These are phyloP conservation scores for Aspergillus biplanus DNA, from an alignment of 495 filamentous ascomycete genomes.

Conservation along the genomic window DNA sequence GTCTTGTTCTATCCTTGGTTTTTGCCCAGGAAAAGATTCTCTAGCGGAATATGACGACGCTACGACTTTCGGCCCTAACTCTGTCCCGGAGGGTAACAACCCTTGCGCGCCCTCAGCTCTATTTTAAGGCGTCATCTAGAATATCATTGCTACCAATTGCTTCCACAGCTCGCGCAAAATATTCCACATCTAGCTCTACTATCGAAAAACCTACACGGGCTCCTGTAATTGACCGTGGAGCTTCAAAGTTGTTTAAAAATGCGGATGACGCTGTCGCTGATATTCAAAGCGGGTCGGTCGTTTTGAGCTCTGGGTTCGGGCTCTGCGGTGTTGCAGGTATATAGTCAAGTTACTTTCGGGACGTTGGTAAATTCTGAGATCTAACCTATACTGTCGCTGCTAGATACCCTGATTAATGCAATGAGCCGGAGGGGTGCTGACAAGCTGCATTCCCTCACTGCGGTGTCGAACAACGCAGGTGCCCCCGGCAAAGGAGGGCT, in stretches of 20 bases:
- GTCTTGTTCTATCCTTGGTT: neutral
- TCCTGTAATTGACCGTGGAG: conserved; percentile 41
- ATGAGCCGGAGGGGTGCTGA: conserved; percentile 67
- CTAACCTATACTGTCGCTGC: neutral
- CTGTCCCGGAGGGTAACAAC: conserved; percentile 35
- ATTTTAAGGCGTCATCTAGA: conserved; percentile 29
- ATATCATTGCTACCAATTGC: conserved; percentile 17
- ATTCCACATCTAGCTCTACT: conserved; percentile 36
- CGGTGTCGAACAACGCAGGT: conserved; percentile 91
- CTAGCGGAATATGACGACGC: conserved; percentile 30
- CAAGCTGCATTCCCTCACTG: conserved; percentile 74
- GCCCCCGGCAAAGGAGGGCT: conserved; percentile 73
- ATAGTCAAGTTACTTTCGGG: neutral
- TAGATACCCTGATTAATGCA: conserved; percentile 79
- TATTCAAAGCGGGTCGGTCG: conserved; percentile 70
- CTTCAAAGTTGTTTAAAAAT: conserved; percentile 70
- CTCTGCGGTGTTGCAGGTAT: conserved; percentile 80
- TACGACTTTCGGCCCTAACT: conserved; percentile 33
- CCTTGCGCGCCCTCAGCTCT: conserved; percentile 31
- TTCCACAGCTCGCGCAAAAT: conserved; percentile 20
- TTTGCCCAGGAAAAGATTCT: neutral
- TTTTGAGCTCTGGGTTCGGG: conserved; percentile 84
- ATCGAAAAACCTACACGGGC: conserved; percentile 20
- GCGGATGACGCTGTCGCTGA: conserved; percentile 74
- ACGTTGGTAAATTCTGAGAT: neutral